Percentiles rank a stretch among this genome's conserved stretches.
Conservation (phyloP, 2,329 filamentous ascomycete species). For the Fusarium acutatum region DNA sequence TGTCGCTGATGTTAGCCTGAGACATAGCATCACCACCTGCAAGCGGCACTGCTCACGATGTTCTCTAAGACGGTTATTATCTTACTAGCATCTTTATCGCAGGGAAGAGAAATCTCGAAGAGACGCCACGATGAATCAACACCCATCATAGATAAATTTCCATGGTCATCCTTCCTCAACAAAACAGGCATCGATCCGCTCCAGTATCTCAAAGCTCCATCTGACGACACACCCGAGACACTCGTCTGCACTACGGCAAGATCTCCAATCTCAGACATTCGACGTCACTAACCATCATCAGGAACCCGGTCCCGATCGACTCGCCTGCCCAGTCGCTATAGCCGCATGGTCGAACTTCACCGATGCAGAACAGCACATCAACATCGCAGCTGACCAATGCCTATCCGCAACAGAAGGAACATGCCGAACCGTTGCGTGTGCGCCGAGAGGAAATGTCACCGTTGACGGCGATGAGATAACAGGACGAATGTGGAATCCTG, state of each 20-base stretch:
- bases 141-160: conserved; percentile 8
- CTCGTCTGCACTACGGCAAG: conserved; percentile 28
- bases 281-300: neutral
- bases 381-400: conserved; percentile 18
- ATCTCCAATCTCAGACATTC: neutral
- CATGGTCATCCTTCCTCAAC: conserved; percentile 12
- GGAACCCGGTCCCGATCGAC: conserved; percentile 26
- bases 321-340: conserved; percentile 31
- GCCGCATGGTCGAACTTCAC: conserved; percentile 16
- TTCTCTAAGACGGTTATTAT: neutral
- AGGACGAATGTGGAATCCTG: conserved; percentile 38
- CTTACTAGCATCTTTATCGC: neutral
- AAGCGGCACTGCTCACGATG: conserved; percentile 1
- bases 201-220: neutral
- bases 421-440: conserved; percentile 32
- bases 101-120: neutral
- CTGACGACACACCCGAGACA: conserved; percentile 8
- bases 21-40: neutral
- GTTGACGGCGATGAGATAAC: conserved; percentile 8
- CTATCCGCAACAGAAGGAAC: neutral
- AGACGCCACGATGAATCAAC: neutral
- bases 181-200: conserved; percentile 28
- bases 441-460: conserved; percentile 1
- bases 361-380: neutral
- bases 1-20: neutral